A percentile compares a stretch with the other conserved stretches of the same genome.
Evolutionary conservation across 2,329 filamentous ascomycete species (phyloP).

Genomic region (Claviceps sp.): DNA sequence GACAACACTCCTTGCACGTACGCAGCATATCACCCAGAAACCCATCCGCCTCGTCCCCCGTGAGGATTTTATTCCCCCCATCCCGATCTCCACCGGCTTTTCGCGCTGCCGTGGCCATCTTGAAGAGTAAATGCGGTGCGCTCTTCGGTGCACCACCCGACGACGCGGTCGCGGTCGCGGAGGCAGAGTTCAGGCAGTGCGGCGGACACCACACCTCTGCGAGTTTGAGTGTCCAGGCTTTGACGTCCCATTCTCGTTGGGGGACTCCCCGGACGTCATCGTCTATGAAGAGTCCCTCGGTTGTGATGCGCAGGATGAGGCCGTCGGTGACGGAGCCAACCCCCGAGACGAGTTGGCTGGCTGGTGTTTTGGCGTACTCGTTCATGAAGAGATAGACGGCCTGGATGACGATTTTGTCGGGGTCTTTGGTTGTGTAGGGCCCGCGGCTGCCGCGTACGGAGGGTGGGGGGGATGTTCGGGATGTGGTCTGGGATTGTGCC

Average conservation of each 20-base stretch:
- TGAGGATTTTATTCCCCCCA: slow-evolving; percentile 34
- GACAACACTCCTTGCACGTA: slow-evolving; percentile 52
- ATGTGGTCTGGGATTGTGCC: slow-evolving; percentile 70
- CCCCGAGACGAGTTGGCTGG: slow-evolving; percentile 81
- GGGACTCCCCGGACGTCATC: slow-evolving; percentile 83
- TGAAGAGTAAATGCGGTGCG: slow-evolving; percentile 32
- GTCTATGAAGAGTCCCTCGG: slow-evolving; percentile 91
- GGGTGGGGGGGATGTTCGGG: slow-evolving; percentile 70
- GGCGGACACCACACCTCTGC: slow-evolving; percentile 77
- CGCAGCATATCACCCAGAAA: slow-evolving; percentile 49
- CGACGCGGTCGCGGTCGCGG: slow-evolving; percentile 22
- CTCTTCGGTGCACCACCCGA: slow-evolving; percentile 22
- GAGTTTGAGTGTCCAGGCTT: slow-evolving; percentile 90
- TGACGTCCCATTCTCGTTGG: slow-evolving; percentile 98
- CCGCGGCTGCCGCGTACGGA: slow-evolving; percentile 60
- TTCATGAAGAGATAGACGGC: slow-evolving; percentile 91
- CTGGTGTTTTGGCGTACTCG: slow-evolving; percentile 73
- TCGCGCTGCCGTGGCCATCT: slow-evolving; percentile 33
- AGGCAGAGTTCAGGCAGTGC: slow-evolving; percentile 37
- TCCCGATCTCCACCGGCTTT: slow-evolving; percentile 28
- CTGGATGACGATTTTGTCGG: slow-evolving; percentile 90
- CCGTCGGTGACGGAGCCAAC: slow-evolving; percentile 80
- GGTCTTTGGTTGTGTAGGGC: slow-evolving; percentile 77
- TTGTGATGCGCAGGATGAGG: slow-evolving; percentile 80
- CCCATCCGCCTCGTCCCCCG: slow-evolving; percentile 52